Percentiles rank a stretch among this genome's conserved stretches.
Evolutionary conservation across 2,329 filamentous ascomycete genomes (phyloP).

Genomic region (Truncatella angustata): DNA sequence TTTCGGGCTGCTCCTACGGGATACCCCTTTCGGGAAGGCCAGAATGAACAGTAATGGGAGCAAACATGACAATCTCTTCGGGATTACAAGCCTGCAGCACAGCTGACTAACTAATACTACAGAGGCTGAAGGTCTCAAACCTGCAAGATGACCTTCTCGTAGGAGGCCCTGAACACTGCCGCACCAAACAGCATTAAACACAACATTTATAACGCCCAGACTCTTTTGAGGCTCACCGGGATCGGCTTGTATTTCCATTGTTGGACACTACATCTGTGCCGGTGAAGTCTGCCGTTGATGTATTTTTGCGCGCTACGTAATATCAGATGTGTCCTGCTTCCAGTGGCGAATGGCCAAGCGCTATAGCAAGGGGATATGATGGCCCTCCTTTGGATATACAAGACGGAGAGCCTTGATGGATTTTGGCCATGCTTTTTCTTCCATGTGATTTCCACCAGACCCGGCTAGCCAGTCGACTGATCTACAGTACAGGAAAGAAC

Average conservation of each 20-base stretch:
- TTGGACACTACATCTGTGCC: background rate
- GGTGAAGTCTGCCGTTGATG: background rate
- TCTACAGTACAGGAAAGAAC: no score
- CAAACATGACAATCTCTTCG: no score
- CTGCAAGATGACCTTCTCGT: background rate
- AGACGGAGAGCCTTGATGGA: no score
- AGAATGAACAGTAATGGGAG: background rate
- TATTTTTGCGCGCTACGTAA: no score
- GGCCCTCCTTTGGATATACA: no score
- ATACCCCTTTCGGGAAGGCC: slow-evolving; percentile 1
- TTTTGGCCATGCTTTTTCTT: no score
- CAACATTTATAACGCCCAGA: background rate
- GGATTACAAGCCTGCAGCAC: background rate
- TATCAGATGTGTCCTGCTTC: no score
- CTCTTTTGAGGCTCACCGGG: background rate
- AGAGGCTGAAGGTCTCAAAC: background rate
- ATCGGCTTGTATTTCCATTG: background rate
- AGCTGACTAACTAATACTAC: background rate
- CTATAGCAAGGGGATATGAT: no score
- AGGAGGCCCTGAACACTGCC: background rate
- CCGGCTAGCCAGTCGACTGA: no score
- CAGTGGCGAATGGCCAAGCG: no score
- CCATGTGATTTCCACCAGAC: no score
- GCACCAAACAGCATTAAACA: background rate
- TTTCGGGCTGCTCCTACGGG: background rate